Evolutionary conservation across 805 yeast genomes (phyloP).

Genomic region (Cyberlindnera xishuangbannaensis): DNA sequence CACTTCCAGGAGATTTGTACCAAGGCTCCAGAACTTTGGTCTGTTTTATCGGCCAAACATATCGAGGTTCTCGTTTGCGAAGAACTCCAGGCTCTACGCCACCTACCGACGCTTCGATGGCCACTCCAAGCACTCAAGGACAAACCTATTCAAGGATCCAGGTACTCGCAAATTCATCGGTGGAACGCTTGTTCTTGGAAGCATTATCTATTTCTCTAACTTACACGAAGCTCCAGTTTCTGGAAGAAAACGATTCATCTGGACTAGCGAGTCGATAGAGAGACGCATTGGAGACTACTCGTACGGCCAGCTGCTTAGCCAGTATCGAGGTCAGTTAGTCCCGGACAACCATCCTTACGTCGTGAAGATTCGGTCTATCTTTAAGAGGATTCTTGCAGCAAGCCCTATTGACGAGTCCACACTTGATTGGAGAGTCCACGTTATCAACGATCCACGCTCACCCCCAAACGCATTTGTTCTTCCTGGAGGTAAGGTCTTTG

Average conservation of each 20-base stretch:
- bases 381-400: constrained; percentile 57
- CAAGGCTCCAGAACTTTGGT: too few relatives aligned
- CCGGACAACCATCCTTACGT: constrained; percentile 62
- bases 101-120: constrained; percentile 34
- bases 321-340: constrained; percentile 47
- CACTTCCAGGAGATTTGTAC: background rate
- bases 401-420: constrained; percentile 36
- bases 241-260: constrained; percentile 62
- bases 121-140: constrained; percentile 14
- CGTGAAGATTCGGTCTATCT: constrained; percentile 49
- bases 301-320: constrained; percentile 52
- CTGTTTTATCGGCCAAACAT: too few relatives aligned
- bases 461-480: constrained; percentile 96
- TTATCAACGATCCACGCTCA: constrained; percentile 59
- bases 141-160: constrained; percentile 22
- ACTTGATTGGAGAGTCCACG: constrained; percentile 72
- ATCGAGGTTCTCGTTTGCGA: constrained; percentile 5
- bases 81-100: constrained; percentile 25
- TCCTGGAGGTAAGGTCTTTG: constrained; percentile 95
- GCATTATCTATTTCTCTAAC: constrained; percentile 41
- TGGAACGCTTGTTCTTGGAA: constrained; percentile 29
- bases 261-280: constrained; percentile 66
- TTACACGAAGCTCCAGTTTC: constrained; percentile 81
- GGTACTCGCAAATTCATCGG: constrained; percentile 28
- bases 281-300: constrained; percentile 53